Base-by-base conservation (phyloP, 106 monocot species). In the Allium fistulosum region DNA sequence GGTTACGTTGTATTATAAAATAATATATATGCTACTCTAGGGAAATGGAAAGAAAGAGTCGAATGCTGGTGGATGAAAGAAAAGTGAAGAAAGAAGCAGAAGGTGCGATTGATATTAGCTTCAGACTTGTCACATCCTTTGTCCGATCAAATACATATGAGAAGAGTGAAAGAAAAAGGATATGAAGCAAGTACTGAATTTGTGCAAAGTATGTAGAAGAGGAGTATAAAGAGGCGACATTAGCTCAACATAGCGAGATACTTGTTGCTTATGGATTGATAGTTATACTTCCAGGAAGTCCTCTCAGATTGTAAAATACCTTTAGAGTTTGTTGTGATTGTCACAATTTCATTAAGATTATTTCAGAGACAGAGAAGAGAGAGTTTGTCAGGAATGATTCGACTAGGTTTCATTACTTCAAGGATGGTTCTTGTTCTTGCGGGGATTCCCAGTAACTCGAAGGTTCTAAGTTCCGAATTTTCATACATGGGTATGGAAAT, bases 41-140 rank as follows among this genome's bases (percentile, higher is more conserved):
- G 94, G 8, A 77, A 72, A 58, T 95, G 94, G 94, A 70, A 70
- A 9, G 90, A 61, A 76, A 81, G 22, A 73, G 68, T 15, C 60
- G 94, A 70, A 82, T 71, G 77, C 46, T 86, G 68, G 91, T 95
- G 94, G 85, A 88, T 58, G 80, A 72, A 10, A 79, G 76, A 58
- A 81, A 79, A n/a, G 91, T 95, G 68, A 95, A 88, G 75, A 95
- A 95, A 66, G 94, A 91, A 78, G 88, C 88, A 45, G 94, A 87
- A 81, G 57, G 79, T 91, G 55, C 90, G 87, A 73, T 83, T 84
- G 0, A 91, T 91, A 59, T 28, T 95, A 11, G 90, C 94, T 7
- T 80, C 85, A 11, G 94, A 91, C 64, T 63, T 56, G 16, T 59
- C 75, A 0, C 90, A 95, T 72, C 79, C 85, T 22, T 51, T 77